These are phyloP conservation scores for Hepatocystis sp. DNA, from an alignment of 169 alveolate species.

Conservation along the genomic window DNA sequence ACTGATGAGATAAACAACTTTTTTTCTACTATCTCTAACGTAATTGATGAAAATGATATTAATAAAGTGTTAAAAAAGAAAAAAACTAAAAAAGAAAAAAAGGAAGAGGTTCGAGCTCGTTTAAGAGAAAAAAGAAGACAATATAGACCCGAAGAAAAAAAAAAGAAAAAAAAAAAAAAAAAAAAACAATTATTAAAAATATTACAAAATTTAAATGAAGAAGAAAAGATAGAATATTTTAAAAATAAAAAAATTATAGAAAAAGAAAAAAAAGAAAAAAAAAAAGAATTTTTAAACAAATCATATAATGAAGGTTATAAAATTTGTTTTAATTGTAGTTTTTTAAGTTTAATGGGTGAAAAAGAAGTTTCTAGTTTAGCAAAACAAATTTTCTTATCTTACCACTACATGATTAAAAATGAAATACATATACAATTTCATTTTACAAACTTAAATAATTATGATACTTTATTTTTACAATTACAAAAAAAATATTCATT, in stretches of 20 bases:
- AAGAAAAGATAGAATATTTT: slow-evolving; percentile 65
- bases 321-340: slow-evolving; percentile 80
- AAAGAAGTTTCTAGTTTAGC: slow-evolving; percentile 79
- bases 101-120: slow-evolving; percentile 29
- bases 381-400: slow-evolving; percentile 77
- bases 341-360: slow-evolving; percentile 79
- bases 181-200: slow-evolving; percentile 28
- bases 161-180: slow-evolving; percentile 46
- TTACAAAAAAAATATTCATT: slow-evolving; percentile 74
- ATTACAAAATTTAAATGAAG: slow-evolving; percentile 59
- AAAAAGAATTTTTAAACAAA: slow-evolving; percentile 25
- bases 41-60: slow-evolving; percentile 30
- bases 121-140: slow-evolving; percentile 54
- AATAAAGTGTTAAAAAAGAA: slow-evolving; percentile 11
- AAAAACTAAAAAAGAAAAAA: slow-evolving; percentile 62
- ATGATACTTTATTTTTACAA: slow-evolving; percentile 51
- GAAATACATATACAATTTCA: slow-evolving; percentile 77
- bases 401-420: slow-evolving; percentile 78
- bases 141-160: slow-evolving; percentile 74
- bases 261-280: slow-evolving; percentile 75
- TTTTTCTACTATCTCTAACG: slow-evolving; percentile 18
- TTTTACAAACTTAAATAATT: slow-evolving; percentile 58
- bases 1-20: slow-evolving; percentile 21
- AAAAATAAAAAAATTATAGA: slow-evolving; percentile 71
- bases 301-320: slow-evolving; percentile 76